phyloP scores from a whole-genome alignment of 2,329 filamentous ascomycete species.

The Fusarium sp. region DNA sequence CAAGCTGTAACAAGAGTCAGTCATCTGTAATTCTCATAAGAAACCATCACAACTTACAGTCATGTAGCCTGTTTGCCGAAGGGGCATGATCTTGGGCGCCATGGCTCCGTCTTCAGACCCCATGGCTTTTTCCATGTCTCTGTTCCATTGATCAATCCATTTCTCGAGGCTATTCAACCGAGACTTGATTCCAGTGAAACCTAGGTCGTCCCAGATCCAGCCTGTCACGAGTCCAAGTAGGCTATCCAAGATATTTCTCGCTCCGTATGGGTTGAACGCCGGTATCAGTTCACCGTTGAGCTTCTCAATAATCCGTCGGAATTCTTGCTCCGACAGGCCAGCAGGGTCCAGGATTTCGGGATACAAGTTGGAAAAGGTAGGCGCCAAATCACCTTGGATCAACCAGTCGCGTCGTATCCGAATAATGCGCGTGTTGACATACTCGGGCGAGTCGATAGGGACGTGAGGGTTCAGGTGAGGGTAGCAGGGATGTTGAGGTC shows the following conservation, averaged over 20 bases:
- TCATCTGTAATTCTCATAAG: background rate
- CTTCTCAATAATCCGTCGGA: slow-evolving; percentile 82
- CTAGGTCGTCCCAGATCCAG: slow-evolving; percentile 95
- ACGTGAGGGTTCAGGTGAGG: slow-evolving; percentile 95
- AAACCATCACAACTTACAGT: slow-evolving; percentile 64
- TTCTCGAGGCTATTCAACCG: slow-evolving; percentile 77
- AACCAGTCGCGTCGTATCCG: slow-evolving; percentile 94
- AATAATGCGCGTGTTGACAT: slow-evolving; percentile 86
- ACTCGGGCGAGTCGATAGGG: slow-evolving; percentile 78
- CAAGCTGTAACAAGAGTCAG: slow-evolving; percentile 63
- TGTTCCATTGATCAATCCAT: slow-evolving; percentile 91
- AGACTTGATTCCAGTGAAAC: slow-evolving; percentile 79
- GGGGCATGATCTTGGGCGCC: slow-evolving; percentile 78
- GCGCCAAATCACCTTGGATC: slow-evolving; percentile 86
- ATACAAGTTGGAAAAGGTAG: slow-evolving; percentile 94
- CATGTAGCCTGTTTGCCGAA: slow-evolving; percentile 90
- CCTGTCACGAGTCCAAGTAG: slow-evolving; percentile 85
- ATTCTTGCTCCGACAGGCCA: slow-evolving; percentile 85
- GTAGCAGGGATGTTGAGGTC: slow-evolving; percentile 92
- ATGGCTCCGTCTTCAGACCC: slow-evolving; percentile 62
- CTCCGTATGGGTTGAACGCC: slow-evolving; percentile 83
- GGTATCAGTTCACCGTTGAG: slow-evolving; percentile 81
- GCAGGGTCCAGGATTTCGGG: slow-evolving; percentile 93
- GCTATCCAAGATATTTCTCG: slow-evolving; percentile 83
- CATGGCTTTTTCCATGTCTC: slow-evolving; percentile 69